Evolutionary conservation across 176 grass and related monocot genomes (phyloP).

Genomic region (Bolboschoenus planiculmis): DNA sequence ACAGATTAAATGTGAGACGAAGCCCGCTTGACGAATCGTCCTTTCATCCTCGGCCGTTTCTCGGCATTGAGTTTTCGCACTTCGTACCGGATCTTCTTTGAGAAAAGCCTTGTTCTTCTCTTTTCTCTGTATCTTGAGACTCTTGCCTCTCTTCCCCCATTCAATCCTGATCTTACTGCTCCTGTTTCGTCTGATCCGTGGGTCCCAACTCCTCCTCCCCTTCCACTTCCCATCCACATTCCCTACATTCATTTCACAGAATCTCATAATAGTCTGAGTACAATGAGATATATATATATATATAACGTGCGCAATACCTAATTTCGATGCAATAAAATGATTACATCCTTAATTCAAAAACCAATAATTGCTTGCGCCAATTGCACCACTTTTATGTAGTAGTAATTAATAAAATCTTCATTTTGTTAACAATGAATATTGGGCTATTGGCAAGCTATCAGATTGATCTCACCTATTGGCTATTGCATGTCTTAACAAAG

Average conservation of each 20-base stretch:
- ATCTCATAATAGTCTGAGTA: slow-evolving; percentile 6
- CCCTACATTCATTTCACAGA: slow-evolving; percentile 31
- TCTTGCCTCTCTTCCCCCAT: slow-evolving; percentile 49
- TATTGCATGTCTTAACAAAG: neutral
- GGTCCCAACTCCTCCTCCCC: neutral
- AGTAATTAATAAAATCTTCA: neutral
- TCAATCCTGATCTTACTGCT: neutral
- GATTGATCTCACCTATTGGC: neutral
- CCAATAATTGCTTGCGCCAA: neutral
- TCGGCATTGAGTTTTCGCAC: slow-evolving; percentile 96
- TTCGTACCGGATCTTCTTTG: slow-evolving; percentile 99
- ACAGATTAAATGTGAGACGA: neutral
- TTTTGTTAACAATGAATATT: neutral
- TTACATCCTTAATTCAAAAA: neutral
- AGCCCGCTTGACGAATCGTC: slow-evolving; percentile 80
- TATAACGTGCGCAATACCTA: neutral
- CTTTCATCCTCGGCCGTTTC: slow-evolving; percentile 96
- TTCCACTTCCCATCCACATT: slow-evolving; percentile 35
- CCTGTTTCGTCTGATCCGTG: neutral
- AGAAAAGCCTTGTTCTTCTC: slow-evolving; percentile 85
- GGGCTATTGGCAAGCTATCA: neutral
- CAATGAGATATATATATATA: no score
- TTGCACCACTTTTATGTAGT: neutral
- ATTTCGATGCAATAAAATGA: neutral
- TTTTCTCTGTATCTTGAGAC: slow-evolving; percentile 91